Conservation (phyloP, 805 yeast species). For the Kuraishia ogatae region DNA sequence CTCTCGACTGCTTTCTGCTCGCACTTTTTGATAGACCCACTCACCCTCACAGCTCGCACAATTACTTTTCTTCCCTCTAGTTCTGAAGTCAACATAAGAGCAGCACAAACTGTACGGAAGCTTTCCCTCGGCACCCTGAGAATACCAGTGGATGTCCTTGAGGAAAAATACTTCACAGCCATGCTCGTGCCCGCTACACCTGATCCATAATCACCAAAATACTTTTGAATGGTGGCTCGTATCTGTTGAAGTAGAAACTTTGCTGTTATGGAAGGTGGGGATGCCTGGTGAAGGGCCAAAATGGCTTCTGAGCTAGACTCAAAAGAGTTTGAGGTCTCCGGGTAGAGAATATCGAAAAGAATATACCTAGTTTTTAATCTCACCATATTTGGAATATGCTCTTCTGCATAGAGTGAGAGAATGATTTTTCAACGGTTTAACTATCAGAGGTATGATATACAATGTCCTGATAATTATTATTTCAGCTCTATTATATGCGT, state of each 20-base stretch:
- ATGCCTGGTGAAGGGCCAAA: conserved; percentile 39
- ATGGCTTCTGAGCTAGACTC: conserved; percentile 28
- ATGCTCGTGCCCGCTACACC: conserved; percentile 56
- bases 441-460: too few species aligned
- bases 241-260: conserved; percentile 44
- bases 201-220: conserved; percentile 74
- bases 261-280: conserved; percentile 38
- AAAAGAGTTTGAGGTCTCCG: conserved; percentile 23
- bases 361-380: conserved; percentile 80
- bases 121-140: conserved; percentile 66
- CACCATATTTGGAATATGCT: conserved; percentile 48
- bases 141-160: conserved; percentile 77
- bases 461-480: too few species aligned
- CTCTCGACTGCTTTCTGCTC: conserved; percentile 60
- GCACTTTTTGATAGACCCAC: conserved; percentile 84
- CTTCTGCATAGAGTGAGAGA: too few species aligned
- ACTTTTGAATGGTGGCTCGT: conserved; percentile 44
- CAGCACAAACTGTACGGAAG: conserved; percentile 53
- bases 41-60: conserved; percentile 56
- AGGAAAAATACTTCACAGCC: conserved; percentile 71
- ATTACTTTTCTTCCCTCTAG: conserved; percentile 43
- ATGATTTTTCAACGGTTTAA: too few species aligned
- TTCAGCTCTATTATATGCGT: too few species aligned
- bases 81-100: conserved; percentile 46
- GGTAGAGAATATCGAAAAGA: conserved; percentile 70